phyloP scores from a whole-genome alignment of 2,329 filamentous ascomycete species.

The Beauveria varroae region DNA sequence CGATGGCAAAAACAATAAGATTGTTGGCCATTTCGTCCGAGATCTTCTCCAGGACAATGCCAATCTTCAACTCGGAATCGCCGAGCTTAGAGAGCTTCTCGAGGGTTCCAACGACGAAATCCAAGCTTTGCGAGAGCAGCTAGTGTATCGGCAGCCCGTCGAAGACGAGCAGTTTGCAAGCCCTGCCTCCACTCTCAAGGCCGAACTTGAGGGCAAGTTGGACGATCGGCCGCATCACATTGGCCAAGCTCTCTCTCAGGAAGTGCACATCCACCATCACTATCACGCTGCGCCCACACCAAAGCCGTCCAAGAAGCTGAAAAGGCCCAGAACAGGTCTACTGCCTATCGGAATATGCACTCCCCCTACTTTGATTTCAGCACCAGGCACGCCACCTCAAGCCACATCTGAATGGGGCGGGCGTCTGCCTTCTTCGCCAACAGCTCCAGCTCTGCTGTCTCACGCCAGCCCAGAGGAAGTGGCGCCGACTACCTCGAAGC shows the following conservation, averaged over 20 bases:
- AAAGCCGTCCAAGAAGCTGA: conserved; percentile 53
- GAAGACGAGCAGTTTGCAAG: conserved; percentile 32
- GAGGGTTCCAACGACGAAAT: conserved; percentile 92
- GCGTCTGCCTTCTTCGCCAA: conserved; percentile 28
- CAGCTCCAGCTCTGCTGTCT: conserved; percentile 32
- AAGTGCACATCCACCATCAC: conserved; percentile 90
- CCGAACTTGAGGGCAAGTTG: conserved; percentile 58
- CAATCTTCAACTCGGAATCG: conserved; percentile 83
- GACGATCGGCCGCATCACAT: conserved; percentile 11
- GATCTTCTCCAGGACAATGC: conserved; percentile 95
- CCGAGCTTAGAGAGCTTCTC: conserved; percentile 85
- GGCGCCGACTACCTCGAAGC: conserved; percentile 38
- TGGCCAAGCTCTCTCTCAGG: conserved; percentile 45
- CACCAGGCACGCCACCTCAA: conserved; percentile 36
- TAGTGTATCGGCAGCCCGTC: conserved; percentile 70
- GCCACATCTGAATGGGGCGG: conserved; percentile 28
- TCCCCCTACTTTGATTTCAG: conserved; percentile 33
- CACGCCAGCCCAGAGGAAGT: conserved; percentile 39
- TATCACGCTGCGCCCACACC: conserved; percentile 64
- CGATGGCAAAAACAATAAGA: conserved; percentile 49
- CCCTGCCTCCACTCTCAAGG: conserved; percentile 51
- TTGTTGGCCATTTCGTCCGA: conserved; percentile 93
- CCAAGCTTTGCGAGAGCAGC: conserved; percentile 73
- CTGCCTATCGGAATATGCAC: conserved; percentile 52
- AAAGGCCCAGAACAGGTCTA: conserved; percentile 64